Conservation (phyloP, 306 rosid species). For the Vigna hirtella region DNA sequence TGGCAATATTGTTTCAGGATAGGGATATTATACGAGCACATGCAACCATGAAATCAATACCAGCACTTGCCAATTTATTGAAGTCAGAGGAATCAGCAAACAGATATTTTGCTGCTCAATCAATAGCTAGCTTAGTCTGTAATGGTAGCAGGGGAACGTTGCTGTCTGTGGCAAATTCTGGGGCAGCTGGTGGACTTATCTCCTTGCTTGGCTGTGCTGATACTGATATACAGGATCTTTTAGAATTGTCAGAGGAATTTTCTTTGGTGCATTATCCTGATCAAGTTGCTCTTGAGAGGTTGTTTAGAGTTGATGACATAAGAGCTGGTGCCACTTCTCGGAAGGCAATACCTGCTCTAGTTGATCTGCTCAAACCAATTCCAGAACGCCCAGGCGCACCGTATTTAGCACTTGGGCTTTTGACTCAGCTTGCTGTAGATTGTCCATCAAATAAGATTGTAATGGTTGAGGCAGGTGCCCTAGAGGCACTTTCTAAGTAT, state of each 20-base stretch:
- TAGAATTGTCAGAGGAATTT: conserved; percentile 89
- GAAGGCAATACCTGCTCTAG: conserved; percentile 97
- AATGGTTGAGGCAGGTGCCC: conserved; percentile 96
- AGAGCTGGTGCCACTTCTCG: conserved; percentile 97
- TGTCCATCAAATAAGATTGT: conserved; percentile 87
- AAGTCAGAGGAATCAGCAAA: conserved; percentile 88
- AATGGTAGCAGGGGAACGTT: conserved; percentile 99
- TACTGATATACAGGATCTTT: conserved; percentile 80
- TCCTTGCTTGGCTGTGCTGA: conserved; percentile 97
- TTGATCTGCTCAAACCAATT: conserved; percentile 96
- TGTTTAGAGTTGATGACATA: conserved; percentile 98
- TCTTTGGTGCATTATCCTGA: conserved; percentile 84
- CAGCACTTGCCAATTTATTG: conserved; percentile 82
- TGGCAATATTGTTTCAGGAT: conserved; percentile 92
- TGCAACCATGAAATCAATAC: conserved; percentile 93
- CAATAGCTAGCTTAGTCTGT: conserved; percentile 93
- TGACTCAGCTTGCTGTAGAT: conserved; percentile 90
- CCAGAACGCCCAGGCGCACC: conserved; percentile 99
- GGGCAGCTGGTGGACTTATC: conserved; percentile 91
- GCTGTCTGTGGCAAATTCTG: conserved; percentile 94
- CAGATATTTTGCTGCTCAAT: conserved; percentile 95
- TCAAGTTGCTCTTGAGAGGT: conserved; percentile 94
- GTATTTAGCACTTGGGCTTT: conserved; percentile 83
- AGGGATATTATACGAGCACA: conserved; percentile 95
- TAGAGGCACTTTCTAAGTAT: conserved; percentile 93